Evolutionary conservation across 495 filamentous ascomycete species (phyloP), one percentile per base, ranked within the genome.

Genomic region (Apiosordaria backusii): DNA sequence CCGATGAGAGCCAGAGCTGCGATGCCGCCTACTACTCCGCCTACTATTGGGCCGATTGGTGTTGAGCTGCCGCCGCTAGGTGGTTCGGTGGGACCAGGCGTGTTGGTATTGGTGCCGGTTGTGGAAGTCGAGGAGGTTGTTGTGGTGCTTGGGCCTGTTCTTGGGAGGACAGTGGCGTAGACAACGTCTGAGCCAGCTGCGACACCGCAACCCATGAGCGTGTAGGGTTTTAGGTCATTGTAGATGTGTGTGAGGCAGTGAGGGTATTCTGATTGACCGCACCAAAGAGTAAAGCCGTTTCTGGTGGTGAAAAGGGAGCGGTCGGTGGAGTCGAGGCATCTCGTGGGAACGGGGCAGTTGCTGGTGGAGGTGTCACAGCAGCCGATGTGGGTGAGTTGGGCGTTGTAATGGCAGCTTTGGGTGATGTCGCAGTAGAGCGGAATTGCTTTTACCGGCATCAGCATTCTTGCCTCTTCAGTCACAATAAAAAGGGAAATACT

Each of bases 121-220:
- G 60, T 54, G 27, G 27, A 50, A n/a, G 52, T 55, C 1, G 52
- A 21, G 5, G 63, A 52, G 15, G 29, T 65, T 18, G 23, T 10
- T 22, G 50, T 66, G 22, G 55, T 64, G 25, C n/a, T 40, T 16
- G 22, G 50, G 45, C 18, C 9, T 1, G 21, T 57, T 35, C 24
- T 4, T 50, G 62, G 5, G 61, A 55, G 18, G 50, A 19, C 22
- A 40, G 5, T 10, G 24, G 23, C 16, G 21, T 27, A 15, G 65
- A 70, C 27, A 74, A 61, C 9, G 40, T 71, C 76, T 2, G 74
- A 71, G 21, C 72, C 76, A 4, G 66, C 72, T 22, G 75, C 73
- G 1, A 76, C 69, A 64, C 40, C 72, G 35, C 74, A 76, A 3
- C 70, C 72, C 0, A 75, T 57, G 9, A 75, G 60, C 6, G 66